Evolutionary conservation across 768 basidiomycete genomes (phyloP).

Genomic region (Guyanaporus albipodus): DNA sequence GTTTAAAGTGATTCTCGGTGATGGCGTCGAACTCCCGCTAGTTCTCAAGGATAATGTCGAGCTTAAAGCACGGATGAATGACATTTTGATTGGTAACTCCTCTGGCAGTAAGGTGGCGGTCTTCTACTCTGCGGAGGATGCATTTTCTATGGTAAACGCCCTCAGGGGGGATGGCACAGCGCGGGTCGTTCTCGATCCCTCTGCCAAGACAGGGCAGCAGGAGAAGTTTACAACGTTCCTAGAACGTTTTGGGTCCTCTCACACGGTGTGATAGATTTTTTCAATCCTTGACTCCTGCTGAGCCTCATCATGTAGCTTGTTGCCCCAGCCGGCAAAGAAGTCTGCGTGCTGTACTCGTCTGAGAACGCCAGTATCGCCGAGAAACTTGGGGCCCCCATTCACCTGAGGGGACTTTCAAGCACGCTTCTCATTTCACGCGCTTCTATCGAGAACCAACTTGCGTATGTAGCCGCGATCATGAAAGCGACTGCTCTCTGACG

Average conservation of each 20-base stretch:
- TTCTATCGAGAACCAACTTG: conserved; percentile 54
- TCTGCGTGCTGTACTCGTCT: conserved; percentile 60
- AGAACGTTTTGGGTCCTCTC: conserved; percentile 47
- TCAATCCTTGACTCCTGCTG: background rate
- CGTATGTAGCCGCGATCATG: conserved; percentile 53
- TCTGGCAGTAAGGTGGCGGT: conserved; percentile 50
- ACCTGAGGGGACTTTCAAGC: conserved; percentile 41
- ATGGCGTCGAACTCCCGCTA: conserved; percentile 48
- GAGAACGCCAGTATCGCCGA: conserved; percentile 43
- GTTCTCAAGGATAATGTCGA: conserved; percentile 39
- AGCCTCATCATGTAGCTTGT: conserved; percentile 46
- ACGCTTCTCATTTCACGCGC: conserved; percentile 54
- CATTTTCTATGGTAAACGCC: conserved; percentile 48
- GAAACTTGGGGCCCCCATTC: conserved; percentile 45
- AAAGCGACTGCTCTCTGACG: conserved; percentile 18
- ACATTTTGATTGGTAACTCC: conserved; percentile 35
- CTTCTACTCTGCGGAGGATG: conserved; percentile 51
- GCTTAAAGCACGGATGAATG: conserved; percentile 33
- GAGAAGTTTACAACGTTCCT: conserved; percentile 47
- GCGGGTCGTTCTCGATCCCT: conserved; percentile 37
- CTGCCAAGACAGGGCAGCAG: conserved; percentile 41
- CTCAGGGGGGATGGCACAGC: conserved; percentile 51
- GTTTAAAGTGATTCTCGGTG: conserved; percentile 49
- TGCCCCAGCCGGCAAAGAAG: conserved; percentile 44
- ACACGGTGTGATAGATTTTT: conserved; percentile 43